A percentile compares a stretch with the other conserved stretches of the same genome.
phyloP scores from a whole-genome alignment of 1,284 basidiomycete species.

The Puccinia coronata region DNA sequence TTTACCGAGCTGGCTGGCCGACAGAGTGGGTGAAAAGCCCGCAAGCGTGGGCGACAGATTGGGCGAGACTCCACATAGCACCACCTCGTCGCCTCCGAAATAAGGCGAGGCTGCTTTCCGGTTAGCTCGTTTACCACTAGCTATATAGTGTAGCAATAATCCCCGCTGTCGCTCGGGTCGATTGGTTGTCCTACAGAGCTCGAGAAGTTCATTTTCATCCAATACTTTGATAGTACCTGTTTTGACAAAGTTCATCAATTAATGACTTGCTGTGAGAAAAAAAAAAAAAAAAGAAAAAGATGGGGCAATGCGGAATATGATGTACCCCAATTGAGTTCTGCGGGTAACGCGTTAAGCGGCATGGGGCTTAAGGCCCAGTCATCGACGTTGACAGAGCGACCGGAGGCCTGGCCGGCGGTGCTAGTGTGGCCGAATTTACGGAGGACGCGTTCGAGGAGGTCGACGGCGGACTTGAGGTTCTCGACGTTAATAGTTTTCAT shows the following conservation, averaged over 20 bases:
- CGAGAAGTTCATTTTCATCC: constrained; percentile 78
- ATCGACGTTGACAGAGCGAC: constrained; percentile 31
- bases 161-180: constrained; percentile 76
- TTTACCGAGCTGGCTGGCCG: constrained; percentile 7
- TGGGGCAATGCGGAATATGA: neutral
- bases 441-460: constrained; percentile 80
- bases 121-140: constrained; percentile 48
- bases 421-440: constrained; percentile 73
- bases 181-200: constrained; percentile 78
- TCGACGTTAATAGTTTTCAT: constrained; percentile 76
- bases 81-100: constrained; percentile 66
- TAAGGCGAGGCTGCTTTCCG: constrained; percentile 63
- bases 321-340: constrained; percentile 31
- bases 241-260: neutral
- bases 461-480: constrained; percentile 74
- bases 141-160: constrained; percentile 61
- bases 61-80: constrained; percentile 59
- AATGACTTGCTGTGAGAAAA: neutral
- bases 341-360: constrained; percentile 17
- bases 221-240: constrained; percentile 64
- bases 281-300: neutral
- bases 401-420: constrained; percentile 53
- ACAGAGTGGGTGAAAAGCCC: constrained; percentile 42
- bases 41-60: constrained; percentile 9
- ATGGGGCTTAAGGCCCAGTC: constrained; percentile 34